phyloP scores from a whole-genome alignment of 2,329 filamentous ascomycete species.

The Aspergillus clavatus region DNA sequence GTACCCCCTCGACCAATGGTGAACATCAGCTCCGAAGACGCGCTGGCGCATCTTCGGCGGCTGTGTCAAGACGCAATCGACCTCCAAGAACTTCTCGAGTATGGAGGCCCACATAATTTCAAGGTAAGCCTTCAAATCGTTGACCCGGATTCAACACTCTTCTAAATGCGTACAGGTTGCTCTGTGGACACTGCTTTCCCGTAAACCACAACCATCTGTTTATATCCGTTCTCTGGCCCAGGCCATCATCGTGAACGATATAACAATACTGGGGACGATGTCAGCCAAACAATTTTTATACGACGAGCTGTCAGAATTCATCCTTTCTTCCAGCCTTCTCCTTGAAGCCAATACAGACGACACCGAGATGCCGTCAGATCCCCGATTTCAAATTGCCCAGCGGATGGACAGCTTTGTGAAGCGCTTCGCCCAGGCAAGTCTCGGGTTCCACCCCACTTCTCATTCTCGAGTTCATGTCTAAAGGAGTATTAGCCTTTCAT shows the following conservation, averaged over 20 bases:
- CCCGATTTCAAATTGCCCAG: conserved; percentile 66
- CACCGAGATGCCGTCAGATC: conserved; percentile 68
- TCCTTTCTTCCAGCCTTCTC: conserved; percentile 66
- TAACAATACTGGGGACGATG: conserved; percentile 62
- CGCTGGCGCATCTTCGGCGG: conserved; percentile 63
- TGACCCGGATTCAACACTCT: conserved; percentile 9
- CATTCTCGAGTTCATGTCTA: too few relatives aligned
- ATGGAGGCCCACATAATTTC: conserved; percentile 63
- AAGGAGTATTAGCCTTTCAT: conserved; percentile 62
- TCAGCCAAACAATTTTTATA: conserved; percentile 72
- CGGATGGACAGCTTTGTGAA: conserved; percentile 66
- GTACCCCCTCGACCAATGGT: conserved; percentile 91
- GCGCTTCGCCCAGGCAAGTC: conserved; percentile 45
- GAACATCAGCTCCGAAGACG: conserved; percentile 65
- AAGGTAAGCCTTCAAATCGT: conserved; percentile 58
- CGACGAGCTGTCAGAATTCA: conserved; percentile 72
- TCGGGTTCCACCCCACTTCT: neutral
- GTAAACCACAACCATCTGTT: conserved; percentile 75
- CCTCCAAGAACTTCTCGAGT: conserved; percentile 62
- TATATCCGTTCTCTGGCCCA: conserved; percentile 79
- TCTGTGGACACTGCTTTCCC: conserved; percentile 67
- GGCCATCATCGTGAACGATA: conserved; percentile 67
- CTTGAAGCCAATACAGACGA: conserved; percentile 71
- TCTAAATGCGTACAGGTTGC: conserved; percentile 55
- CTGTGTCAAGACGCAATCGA: conserved; percentile 70